These are phyloP conservation scores for Candida ortonii DNA, from an alignment of 805 yeast species.

Conservation along the genomic window DNA sequence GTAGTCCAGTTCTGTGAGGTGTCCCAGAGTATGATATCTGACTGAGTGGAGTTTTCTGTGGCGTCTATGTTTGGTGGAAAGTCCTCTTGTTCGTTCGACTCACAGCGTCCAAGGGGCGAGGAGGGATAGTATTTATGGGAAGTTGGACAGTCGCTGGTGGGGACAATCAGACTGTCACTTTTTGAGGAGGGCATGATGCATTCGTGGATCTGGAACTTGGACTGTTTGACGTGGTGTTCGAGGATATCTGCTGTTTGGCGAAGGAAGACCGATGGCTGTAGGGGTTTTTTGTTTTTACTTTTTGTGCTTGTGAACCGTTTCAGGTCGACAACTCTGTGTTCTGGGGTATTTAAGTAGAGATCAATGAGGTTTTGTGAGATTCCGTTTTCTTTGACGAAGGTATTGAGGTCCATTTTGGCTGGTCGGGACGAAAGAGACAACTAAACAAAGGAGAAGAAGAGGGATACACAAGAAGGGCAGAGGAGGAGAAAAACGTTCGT, in stretches of 20 bases:
- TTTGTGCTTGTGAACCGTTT: neutral
- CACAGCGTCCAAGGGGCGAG: conserved; percentile 5
- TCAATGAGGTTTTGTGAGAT: conserved; percentile 6
- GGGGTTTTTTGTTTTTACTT: neutral
- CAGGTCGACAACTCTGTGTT: conserved; percentile 1
- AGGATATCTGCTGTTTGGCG: conserved; percentile 9
- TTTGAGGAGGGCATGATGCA: conserved; percentile 9
- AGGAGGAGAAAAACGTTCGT: neutral
- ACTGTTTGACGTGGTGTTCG: conserved; percentile 9
- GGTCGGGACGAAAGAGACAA: neutral
- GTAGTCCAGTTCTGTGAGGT: conserved; percentile 3
- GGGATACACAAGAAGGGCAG: neutral
- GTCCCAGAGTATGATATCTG: conserved; percentile 4
- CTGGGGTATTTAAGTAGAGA: conserved; percentile 7
- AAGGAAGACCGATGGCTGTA: neutral
- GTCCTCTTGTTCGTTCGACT: no score
- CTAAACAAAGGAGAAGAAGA: conserved; percentile 1
- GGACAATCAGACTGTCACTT: conserved; percentile 6
- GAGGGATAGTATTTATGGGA: conserved; percentile 7
- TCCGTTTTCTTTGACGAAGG: conserved; percentile 7
- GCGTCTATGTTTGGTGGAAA: neutral
- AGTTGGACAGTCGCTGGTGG: conserved; percentile 8
- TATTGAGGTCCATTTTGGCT: conserved; percentile 16
- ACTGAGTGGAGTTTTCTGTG: neutral
- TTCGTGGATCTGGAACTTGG: conserved; percentile 12